Evolutionary conservation across 495 filamentous ascomycete genomes (phyloP).

Genomic region (Neurospora sp.): DNA sequence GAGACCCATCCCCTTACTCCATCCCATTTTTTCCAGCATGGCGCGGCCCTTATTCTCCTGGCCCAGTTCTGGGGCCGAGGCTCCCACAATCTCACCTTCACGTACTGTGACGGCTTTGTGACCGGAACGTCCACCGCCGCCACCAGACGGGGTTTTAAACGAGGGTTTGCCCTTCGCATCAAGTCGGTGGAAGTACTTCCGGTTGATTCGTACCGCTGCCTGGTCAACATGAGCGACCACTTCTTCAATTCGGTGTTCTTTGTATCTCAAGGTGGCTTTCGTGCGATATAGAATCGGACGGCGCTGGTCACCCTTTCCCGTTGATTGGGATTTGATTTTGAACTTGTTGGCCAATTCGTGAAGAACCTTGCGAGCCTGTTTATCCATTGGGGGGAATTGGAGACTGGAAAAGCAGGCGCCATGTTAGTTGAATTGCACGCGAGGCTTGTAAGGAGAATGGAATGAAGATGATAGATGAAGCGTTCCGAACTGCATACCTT

Average conservation of each 20-base stretch:
- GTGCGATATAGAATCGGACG: conserved; percentile 74
- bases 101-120: conserved; percentile 46
- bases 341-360: conserved; percentile 65
- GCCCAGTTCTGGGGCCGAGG: conserved; percentile 71
- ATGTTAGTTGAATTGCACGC: conserved; percentile 7
- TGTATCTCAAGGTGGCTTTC: conserved; percentile 44
- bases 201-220: conserved; percentile 30
- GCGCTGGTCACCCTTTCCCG: conserved; percentile 60
- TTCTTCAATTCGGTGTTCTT: conserved; percentile 31
- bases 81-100: conserved; percentile 88
- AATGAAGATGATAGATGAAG: background rate
- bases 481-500: conserved; percentile 40
- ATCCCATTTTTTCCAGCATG: conserved; percentile 98
- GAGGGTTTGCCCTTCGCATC: conserved; percentile 32
- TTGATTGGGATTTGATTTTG: conserved; percentile 72
- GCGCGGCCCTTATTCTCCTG: conserved; percentile 72
- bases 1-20: conserved; percentile 80
- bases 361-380: conserved; percentile 59
- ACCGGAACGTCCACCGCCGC: conserved; percentile 13
- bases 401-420: conserved; percentile 38
- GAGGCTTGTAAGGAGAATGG: background rate
- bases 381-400: conserved; percentile 75
- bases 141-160: conserved; percentile 4
- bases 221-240: conserved; percentile 25
- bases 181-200: conserved; percentile 36